Conservation (phyloP, 2,329 filamentous ascomycete genomes). For the Calonectria hawksworthii region DNA sequence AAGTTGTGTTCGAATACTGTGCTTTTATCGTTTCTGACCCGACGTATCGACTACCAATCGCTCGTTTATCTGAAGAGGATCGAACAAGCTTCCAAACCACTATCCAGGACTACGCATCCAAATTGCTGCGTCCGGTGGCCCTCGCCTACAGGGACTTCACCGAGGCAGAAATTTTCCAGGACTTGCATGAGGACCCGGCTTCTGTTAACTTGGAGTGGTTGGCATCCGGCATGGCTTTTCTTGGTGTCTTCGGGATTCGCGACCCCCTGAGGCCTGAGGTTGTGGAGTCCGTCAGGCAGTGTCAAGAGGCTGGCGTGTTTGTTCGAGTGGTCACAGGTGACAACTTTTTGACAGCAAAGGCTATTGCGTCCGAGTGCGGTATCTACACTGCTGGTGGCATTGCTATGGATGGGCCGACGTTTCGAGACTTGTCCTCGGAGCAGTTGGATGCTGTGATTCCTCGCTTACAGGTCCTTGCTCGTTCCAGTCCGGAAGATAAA, state of each 20-base stretch:
- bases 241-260: slow-evolving; percentile 77
- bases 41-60: slow-evolving; percentile 46
- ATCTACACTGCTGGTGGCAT: slow-evolving; percentile 73
- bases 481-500: slow-evolving; percentile 73
- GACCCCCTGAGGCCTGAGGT: slow-evolving; percentile 74
- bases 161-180: slow-evolving; percentile 74
- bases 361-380: slow-evolving; percentile 75
- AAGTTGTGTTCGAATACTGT: slow-evolving; percentile 65
- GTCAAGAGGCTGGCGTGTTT: slow-evolving; percentile 73
- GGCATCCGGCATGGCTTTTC: slow-evolving; percentile 76
- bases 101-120: slow-evolving; percentile 70
- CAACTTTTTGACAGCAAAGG: slow-evolving; percentile 70
- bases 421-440: slow-evolving; percentile 67
- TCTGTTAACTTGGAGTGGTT: slow-evolving; percentile 55
- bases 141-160: slow-evolving; percentile 82
- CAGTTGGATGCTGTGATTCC: slow-evolving; percentile 68
- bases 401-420: slow-evolving; percentile 76
- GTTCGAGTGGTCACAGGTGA: slow-evolving; percentile 72
- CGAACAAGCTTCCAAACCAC: slow-evolving; percentile 50
- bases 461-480: slow-evolving; percentile 64
- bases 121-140: slow-evolving; percentile 81
- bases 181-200: slow-evolving; percentile 53
- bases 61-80: slow-evolving; percentile 49
- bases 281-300: slow-evolving; percentile 70
- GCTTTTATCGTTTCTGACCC: slow-evolving; percentile 61